phyloP scores from a whole-genome alignment of 257 asterid genomes.

The Linderniella brevidens region DNA sequence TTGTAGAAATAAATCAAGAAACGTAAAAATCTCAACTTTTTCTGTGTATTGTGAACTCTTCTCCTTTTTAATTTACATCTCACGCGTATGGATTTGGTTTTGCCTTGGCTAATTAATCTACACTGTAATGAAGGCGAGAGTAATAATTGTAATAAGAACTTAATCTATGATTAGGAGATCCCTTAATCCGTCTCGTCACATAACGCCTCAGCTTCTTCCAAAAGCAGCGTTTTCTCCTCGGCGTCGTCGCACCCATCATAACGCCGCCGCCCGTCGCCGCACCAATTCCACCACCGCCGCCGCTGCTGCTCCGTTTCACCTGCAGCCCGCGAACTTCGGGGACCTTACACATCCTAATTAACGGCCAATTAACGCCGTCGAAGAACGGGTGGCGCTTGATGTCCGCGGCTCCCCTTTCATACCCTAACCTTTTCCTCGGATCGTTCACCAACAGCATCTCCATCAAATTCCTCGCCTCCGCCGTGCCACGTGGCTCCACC shows the following conservation, averaged over 20 bases:
- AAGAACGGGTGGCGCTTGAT: constrained; percentile 87
- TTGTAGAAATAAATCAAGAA: too few species aligned
- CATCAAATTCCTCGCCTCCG: constrained; percentile 49
- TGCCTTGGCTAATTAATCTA: neutral
- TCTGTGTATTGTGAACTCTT: too few species aligned
- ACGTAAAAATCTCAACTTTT: too few species aligned
- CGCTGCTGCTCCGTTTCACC: constrained; percentile 45
- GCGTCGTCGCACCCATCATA: constrained; percentile 28
- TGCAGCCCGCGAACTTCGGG: constrained; percentile 73
- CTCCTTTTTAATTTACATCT: too few species aligned
- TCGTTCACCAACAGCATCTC: constrained; percentile 65
- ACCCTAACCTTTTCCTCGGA: constrained; percentile 63
- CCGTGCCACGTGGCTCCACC: constrained; percentile 23
- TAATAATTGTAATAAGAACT: constrained; percentile 56
- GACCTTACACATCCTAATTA: constrained; percentile 57
- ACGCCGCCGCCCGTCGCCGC: constrained; percentile 29
- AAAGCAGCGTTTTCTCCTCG: constrained; percentile 48
- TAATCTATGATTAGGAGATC: constrained; percentile 22
- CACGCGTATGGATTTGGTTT: too few species aligned
- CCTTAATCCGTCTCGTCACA: constrained; percentile 31
- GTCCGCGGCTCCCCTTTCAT: constrained; percentile 77
- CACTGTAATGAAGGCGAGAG: constrained; percentile 22
- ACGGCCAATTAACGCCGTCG: constrained; percentile 79
- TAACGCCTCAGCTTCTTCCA: constrained; percentile 47
- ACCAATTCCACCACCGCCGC: too few species aligned